Base-by-base conservation (phyloP, 2,329 filamentous ascomycete species). In the Aspergillus eucalypticola region DNA sequence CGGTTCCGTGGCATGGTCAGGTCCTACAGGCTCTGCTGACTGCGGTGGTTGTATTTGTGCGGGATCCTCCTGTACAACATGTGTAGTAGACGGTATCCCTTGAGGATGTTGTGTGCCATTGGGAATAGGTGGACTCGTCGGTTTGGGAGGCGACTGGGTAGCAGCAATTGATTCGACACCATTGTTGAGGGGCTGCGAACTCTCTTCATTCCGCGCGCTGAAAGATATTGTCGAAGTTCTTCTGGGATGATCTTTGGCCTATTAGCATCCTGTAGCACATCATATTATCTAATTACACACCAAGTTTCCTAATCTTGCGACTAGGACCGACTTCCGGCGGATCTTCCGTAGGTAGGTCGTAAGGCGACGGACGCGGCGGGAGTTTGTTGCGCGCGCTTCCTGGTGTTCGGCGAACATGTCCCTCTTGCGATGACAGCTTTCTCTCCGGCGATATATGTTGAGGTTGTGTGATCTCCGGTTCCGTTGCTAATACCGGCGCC, bases 311-410 rank as follows among this genome's bases (percentile, higher is more conserved):
- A 54, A 73, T 64, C 62, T 76, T 76, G 27, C 62, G 70, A 58
- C 69, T 73, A 42, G 68, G 69, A 10, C 59, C 64, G 38, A 67
- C 64, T 25, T 71, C 67, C 13, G 65, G 56, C 21, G 64, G 61
- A 29, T 73, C 71, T 21, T 78, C 73, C 3, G 65, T 64, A 1
- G 73, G 73, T 57, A 76, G 70, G 53, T 78, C 75, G 55, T 75
- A 77, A 35, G 72, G 67, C 15, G 75, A 76, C 15, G 70, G 71
- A 38, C 73, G 69, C 23, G 64, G 64, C 15, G 73, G 69, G 8
- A 68, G 64, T n/a, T 59, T 50, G 62, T 73, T 75, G 54, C 71
- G 72, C 64, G 73, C 69, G 51, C 70, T 74, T 53, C 69, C 67
- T 10, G 73, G 71, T n/a, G 70, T 72, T 56, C 67, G 69, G 44